Evolutionary conservation across 2,329 filamentous ascomycete genomes (phyloP), one percentile per base, ranked within the genome.

Genomic region (Fusarium compactum): DNA sequence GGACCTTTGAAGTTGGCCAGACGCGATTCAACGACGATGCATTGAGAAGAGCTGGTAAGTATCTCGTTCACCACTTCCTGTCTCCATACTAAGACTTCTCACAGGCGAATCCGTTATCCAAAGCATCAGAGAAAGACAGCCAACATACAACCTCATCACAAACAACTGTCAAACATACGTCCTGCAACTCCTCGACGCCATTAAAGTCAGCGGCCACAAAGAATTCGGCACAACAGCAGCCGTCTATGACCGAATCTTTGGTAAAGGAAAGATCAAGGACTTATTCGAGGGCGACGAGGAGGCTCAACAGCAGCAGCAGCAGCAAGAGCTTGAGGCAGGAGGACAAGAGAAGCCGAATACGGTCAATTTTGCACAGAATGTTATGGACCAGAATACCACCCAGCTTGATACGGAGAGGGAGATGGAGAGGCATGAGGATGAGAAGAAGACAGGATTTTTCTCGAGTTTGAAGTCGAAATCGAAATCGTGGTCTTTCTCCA

Each of bases 121-220:
- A 22, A 81, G 82, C 18, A 88, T 89, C 73, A 78, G 86, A 9
- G 76, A 81, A 34, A 82, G 79, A 52, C 81, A 82, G 12, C 82
- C 86, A 0, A 84, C 79, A 1, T 89, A 89, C 76, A 88, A 88
- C 57, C 81, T 89, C 58, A 88, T 89, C 74, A 85, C 80, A 67
- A 89, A 89, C 75, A 89, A 89, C 76, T 89, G 87, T 74, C 87
- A 89, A 69, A 88, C 85, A 20, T 89, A 85, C 63, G 86, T 85
- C 0, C 72, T 87, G 16, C 78, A 82, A 46, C 77, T 88, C 16
- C 82, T 89, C 10, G 85, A 88, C 61, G 84, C 85, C 30, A 86
- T 89, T 61, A 85, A 87, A 62, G 80, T 85, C 15, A 84, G 85
- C 9, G 78, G 80, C 15, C 82, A 83, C 61, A 82, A 80, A 45